Evolutionary conservation across 352 stramenopile species (phyloP).

Genomic region (Thraustochytrium sp.): DNA sequence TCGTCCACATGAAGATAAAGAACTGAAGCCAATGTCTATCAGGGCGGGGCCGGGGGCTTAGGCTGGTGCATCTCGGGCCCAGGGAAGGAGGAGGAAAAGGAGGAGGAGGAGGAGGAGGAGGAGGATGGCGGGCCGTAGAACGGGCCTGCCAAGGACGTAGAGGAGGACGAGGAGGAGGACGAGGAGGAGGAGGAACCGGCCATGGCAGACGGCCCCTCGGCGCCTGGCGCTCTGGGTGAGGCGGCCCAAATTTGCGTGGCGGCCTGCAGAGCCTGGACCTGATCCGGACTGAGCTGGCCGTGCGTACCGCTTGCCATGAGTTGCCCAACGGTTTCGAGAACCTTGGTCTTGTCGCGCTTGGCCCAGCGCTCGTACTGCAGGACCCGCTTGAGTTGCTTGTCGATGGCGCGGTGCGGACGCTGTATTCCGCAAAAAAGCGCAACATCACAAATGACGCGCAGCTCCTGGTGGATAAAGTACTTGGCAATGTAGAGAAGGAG

Average conservation of each 20-base stretch:
- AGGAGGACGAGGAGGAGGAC: too few relatives aligned
- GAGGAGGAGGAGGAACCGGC: too few relatives aligned
- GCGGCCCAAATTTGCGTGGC: background rate
- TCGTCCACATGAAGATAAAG: too few relatives aligned
- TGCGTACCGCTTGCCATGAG: background rate
- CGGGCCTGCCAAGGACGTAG: too few relatives aligned
- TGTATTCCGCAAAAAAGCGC: background rate
- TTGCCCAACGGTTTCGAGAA: background rate
- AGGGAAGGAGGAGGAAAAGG: too few relatives aligned
- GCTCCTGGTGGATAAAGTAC: conserved; percentile 3
- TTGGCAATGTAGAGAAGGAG: conserved; percentile 18
- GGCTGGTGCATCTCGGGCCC: too few relatives aligned
- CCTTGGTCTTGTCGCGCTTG: background rate
- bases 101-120: too few relatives aligned
- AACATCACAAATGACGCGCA: conserved; percentile 12
- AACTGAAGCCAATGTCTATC: too few relatives aligned
- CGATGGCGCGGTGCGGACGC: background rate
- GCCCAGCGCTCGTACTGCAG: conserved; percentile 26
- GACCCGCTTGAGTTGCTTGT: conserved; percentile 36
- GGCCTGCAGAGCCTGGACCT: background rate
- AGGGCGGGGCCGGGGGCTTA: too few relatives aligned
- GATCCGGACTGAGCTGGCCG: background rate
- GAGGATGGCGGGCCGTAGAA: too few relatives aligned
- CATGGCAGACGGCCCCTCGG: too few relatives aligned
- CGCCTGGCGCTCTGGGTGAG: too few relatives aligned